These are phyloP conservation scores for Laguncularia racemosa DNA, from an alignment of 345 rosid genomes.

Conservation along the genomic window DNA sequence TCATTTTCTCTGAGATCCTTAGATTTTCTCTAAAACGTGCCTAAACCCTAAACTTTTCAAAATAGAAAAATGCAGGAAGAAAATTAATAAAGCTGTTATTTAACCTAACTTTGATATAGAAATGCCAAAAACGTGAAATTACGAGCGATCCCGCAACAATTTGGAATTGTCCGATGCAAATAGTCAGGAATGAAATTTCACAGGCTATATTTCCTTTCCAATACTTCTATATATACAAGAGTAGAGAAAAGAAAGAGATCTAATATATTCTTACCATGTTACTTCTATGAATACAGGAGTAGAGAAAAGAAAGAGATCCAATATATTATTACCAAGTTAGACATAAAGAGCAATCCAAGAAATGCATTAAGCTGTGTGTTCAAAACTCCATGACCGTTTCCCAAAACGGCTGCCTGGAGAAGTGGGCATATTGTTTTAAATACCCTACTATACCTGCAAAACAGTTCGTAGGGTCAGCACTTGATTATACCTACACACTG, in stretches of 20 bases:
- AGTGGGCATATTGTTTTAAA: conserved; percentile 56
- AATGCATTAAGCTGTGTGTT: conserved; percentile 84
- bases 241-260: background rate
- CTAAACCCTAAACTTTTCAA: no score
- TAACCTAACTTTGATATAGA: no score
- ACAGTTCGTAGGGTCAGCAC: background rate
- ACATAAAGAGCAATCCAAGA: conserved; percentile 74
- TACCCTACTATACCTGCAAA: conserved; percentile 40
- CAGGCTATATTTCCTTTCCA: background rate
- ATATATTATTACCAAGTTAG: conserved; percentile 51
- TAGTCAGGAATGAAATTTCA: background rate
- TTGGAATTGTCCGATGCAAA: no score
- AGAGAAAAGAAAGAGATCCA: background rate
- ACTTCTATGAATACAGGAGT: background rate
- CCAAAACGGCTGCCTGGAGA: conserved; percentile 73
- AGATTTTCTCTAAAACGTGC: no score
- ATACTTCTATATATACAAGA: background rate
- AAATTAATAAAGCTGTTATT: no score
- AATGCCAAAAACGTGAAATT: no score
- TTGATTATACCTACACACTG: no score
- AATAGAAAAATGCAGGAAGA: no score
- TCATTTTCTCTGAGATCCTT: no score
- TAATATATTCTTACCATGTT: conserved; percentile 42
- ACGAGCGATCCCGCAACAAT: no score
- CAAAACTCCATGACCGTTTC: conserved; percentile 77